These are phyloP conservation scores for Rhodotorula graminis DNA, from an alignment of 768 basidiomycete genomes.

Conservation along the genomic window DNA sequence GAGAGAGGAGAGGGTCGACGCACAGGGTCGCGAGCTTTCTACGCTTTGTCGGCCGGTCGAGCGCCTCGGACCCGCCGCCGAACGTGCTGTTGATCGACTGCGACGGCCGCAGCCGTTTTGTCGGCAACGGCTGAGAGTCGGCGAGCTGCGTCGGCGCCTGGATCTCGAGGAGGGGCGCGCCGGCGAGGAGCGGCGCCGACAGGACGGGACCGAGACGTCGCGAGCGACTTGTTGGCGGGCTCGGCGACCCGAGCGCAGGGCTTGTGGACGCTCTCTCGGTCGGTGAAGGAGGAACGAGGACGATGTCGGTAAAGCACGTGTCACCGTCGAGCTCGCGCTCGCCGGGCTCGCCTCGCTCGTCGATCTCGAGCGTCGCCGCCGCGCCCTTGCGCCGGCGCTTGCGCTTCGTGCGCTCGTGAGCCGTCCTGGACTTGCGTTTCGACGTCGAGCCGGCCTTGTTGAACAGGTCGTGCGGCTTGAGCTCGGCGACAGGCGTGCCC, in stretches of 20 bases:
- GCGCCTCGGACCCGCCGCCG: not conserved
- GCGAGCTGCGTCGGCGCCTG: not conserved
- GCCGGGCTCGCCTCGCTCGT: not conserved
- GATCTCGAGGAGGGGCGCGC: not conserved
- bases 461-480: constrained; percentile 49
- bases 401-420: not conserved
- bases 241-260: not conserved
- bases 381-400: not conserved
- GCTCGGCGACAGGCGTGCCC: constrained; percentile 62
- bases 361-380: not conserved
- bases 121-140: not conserved
- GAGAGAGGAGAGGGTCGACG: not conserved
- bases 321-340: not conserved
- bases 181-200: not conserved
- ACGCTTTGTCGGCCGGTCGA: not conserved
- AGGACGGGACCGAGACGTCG: not conserved
- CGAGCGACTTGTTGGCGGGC: not conserved
- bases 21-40: constrained; percentile 12
- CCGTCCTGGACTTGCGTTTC: not conserved
- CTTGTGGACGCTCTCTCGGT: too few relatives aligned
- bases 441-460: too few relatives aligned
- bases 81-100: not conserved
- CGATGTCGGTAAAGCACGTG: not conserved
- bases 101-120: constrained; percentile 1
- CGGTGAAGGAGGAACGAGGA: not conserved